Evolutionary conservation across 768 basidiomycete genomes (phyloP).

Genomic region (Tylopilus felleus): DNA sequence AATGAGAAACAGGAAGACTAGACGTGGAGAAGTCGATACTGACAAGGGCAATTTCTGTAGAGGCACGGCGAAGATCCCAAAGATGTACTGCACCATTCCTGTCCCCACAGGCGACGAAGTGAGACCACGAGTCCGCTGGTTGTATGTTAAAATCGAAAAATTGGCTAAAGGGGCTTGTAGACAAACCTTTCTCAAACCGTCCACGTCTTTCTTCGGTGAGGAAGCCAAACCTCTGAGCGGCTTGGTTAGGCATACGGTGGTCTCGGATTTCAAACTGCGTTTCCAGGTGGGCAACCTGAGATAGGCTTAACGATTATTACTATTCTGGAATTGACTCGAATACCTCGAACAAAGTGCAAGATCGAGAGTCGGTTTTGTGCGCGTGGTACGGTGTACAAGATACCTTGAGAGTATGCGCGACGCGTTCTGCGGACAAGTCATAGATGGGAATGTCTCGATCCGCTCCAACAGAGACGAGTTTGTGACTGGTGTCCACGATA

Average conservation of each 20-base stretch:
- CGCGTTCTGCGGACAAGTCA: constrained; percentile 46
- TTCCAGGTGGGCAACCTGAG: constrained; percentile 48
- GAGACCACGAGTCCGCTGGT: constrained; percentile 29
- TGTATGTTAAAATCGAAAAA: constrained; percentile 13
- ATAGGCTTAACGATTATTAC: not conserved
- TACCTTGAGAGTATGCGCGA: constrained; percentile 37
- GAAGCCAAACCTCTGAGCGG: constrained; percentile 47
- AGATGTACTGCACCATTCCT: constrained; percentile 39
- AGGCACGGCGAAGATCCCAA: constrained; percentile 46
- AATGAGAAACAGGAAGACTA: not conserved
- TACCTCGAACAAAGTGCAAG: constrained; percentile 45
- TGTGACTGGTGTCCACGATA: constrained; percentile 43
- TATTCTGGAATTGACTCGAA: not conserved
- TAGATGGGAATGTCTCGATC: constrained; percentile 45
- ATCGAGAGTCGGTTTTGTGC: constrained; percentile 37
- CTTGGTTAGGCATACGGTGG: constrained; percentile 34
- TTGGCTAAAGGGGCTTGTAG: not conserved
- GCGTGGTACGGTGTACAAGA: constrained; percentile 45
- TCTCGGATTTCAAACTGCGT: constrained; percentile 53
- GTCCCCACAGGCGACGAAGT: constrained; percentile 44
- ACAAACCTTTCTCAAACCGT: constrained; percentile 44
- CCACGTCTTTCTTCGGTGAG: constrained; percentile 36
- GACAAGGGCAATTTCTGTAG: constrained; percentile 24
- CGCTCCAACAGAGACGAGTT: constrained; percentile 46
- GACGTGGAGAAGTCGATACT: not conserved